phyloP scores from a whole-genome alignment of 441 rosid genomes.

The Adansonia madagascariensis region DNA sequence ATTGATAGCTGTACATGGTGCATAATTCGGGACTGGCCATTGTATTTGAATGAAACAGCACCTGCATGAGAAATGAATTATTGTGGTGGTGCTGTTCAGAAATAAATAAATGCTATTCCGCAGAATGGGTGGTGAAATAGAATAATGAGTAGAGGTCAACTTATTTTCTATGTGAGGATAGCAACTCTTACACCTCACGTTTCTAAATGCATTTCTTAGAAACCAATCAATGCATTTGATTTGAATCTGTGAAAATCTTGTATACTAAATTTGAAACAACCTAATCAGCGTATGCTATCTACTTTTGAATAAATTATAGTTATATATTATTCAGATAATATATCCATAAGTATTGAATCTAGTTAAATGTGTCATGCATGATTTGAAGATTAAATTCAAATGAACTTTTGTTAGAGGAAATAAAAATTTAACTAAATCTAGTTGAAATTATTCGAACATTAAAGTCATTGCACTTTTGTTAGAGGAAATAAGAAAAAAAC shows the following conservation, averaged over 20 bases:
- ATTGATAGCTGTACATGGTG: slow-evolving; percentile 2
- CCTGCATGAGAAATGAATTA: background rate
- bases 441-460: slow-evolving; percentile 1
- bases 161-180: background rate
- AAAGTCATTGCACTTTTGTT: background rate
- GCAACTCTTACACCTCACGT: background rate
- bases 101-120: background rate
- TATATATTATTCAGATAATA: background rate
- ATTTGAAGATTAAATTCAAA: background rate
- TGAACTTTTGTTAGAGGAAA: background rate
- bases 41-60: slow-evolving; percentile 7
- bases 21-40: slow-evolving; percentile 11
- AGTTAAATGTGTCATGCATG: background rate
- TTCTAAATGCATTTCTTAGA: background rate
- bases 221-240: slow-evolving; percentile 12
- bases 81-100: background rate
- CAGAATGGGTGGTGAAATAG: slow-evolving; percentile 11
- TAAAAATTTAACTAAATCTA: background rate
- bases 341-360: background rate
- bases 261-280: background rate
- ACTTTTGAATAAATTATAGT: slow-evolving; percentile 1
- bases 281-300: background rate
- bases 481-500: background rate
- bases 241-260: background rate
- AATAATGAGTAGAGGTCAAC: slow-evolving; percentile 7